A percentile compares a stretch with the other conserved stretches of the same genome.
phyloP scores from a whole-genome alignment of 2,329 filamentous ascomycete species.

The Aspergillus ruber region DNA sequence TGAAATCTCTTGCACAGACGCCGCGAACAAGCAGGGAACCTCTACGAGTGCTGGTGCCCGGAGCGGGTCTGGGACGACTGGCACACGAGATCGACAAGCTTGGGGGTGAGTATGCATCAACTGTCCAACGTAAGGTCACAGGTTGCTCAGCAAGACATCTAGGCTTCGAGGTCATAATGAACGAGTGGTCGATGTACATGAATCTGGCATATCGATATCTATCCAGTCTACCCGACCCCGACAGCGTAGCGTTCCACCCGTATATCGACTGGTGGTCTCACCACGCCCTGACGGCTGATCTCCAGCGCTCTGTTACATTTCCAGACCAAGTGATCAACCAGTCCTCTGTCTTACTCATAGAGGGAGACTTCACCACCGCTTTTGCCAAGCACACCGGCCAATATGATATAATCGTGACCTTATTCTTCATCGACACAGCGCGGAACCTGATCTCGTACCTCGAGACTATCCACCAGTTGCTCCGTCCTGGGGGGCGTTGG shows the following conservation, averaged over 20 bases:
- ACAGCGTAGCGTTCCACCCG: conserved; percentile 37
- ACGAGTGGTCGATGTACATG: conserved; percentile 56
- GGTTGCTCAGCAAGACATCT: neutral
- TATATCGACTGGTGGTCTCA: conserved; percentile 55
- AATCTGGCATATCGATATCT: conserved; percentile 50
- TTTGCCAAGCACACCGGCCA: conserved; percentile 16
- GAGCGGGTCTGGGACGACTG: conserved; percentile 48
- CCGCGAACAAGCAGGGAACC: conserved; percentile 1
- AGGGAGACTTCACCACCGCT: conserved; percentile 51
- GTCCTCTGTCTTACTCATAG: conserved; percentile 34
- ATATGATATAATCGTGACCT: conserved; percentile 49
- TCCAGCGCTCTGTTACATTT: conserved; percentile 42
- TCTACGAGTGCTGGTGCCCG: conserved; percentile 45
- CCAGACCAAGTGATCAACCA: conserved; percentile 37
- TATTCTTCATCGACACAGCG: conserved; percentile 58
- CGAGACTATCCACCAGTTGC: conserved; percentile 46
- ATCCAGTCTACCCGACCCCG: conserved; percentile 21
- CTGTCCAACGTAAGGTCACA: neutral
- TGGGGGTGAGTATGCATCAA: conserved; percentile 22
- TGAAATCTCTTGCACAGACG: conserved; percentile 16
- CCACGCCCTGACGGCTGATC: conserved; percentile 44
- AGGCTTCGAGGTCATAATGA: conserved; percentile 49
- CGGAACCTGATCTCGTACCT: conserved; percentile 51
- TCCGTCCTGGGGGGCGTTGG: conserved; percentile 48
- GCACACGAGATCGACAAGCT: conserved; percentile 47